Percentiles rank a stretch among this genome's conserved stretches.
These are phyloP conservation scores for Aureobasidium sp. DNA, from an alignment of 2,329 filamentous ascomycete genomes.

Conservation along the genomic window DNA sequence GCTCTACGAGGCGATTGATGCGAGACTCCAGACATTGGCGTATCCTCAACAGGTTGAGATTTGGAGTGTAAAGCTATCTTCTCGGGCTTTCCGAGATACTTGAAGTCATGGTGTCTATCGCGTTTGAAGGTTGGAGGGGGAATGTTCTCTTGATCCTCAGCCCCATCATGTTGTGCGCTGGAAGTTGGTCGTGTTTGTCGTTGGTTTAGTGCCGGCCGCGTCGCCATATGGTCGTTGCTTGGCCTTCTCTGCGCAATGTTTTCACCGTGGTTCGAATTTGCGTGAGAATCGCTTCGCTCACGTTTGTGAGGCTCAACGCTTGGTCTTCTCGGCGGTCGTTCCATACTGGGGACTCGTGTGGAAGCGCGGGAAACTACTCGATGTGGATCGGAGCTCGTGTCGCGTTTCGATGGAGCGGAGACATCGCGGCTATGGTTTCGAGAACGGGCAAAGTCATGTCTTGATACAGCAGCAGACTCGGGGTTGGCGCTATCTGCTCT, in stretches of 20 bases:
- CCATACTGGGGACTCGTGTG: slow-evolving; percentile 27
- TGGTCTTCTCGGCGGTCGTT: slow-evolving; percentile 22
- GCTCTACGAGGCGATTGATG: slow-evolving; percentile 35
- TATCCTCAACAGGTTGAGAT: slow-evolving; percentile 37
- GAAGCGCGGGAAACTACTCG: slow-evolving; percentile 26
- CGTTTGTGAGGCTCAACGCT: slow-evolving; percentile 21
- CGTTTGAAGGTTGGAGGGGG: slow-evolving; percentile 61
- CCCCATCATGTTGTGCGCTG: slow-evolving; percentile 53
- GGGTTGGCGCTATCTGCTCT: slow-evolving; percentile 26
- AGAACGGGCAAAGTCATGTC: slow-evolving; percentile 30
- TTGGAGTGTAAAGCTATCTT: slow-evolving; percentile 46
- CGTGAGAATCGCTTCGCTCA: slow-evolving; percentile 4
- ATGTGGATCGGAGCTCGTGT: slow-evolving; percentile 21
- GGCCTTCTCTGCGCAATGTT: slow-evolving; percentile 7
- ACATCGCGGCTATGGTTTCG: slow-evolving; percentile 22
- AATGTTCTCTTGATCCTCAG: slow-evolving; percentile 80
- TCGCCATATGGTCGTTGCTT: slow-evolving; percentile 23
- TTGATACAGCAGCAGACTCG: slow-evolving; percentile 26
- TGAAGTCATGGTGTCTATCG: slow-evolving; percentile 50
- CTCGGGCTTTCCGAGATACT: slow-evolving; percentile 49
- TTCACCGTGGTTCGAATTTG: neutral
- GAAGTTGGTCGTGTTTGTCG: slow-evolving; percentile 42
- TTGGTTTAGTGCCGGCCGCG: slow-evolving; percentile 26
- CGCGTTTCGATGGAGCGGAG: slow-evolving; percentile 23
- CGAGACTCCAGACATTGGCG: slow-evolving; percentile 27